Conservation (phyloP, 108 stramenopile species). For the Skeletonema potamos region DNA sequence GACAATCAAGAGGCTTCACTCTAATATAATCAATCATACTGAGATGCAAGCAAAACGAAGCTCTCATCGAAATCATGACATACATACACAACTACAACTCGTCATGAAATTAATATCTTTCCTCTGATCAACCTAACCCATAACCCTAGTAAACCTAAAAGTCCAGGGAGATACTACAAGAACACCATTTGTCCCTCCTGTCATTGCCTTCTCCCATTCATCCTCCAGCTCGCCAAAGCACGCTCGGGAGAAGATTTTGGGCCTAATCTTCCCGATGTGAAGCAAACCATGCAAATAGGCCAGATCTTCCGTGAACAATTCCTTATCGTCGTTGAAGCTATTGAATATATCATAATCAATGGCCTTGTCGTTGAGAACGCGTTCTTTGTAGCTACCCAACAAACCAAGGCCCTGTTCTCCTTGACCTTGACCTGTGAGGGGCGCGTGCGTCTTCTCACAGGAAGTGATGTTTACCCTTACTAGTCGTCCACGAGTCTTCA, state of each 20-base stretch:
- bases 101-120: too few species aligned
- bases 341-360: background rate
- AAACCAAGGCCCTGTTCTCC: background rate
- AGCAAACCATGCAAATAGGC: background rate
- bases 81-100: too few species aligned
- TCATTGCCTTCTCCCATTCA: conserved; percentile 53
- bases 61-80: too few species aligned
- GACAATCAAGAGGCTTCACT: too few species aligned
- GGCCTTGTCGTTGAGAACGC: background rate
- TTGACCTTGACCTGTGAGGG: conserved; percentile 10
- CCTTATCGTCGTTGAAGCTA: background rate
- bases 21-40: too few species aligned
- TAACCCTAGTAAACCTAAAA: too few species aligned
- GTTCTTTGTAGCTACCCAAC: background rate
- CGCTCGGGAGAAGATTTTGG: conserved; percentile 59
- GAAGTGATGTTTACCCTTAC: background rate
- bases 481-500: background rate
- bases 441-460: background rate
- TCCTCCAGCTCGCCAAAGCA: conserved; percentile 56
- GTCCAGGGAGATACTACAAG: conserved; percentile 68
- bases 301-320: background rate
- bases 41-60: too few species aligned
- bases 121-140: too few species aligned
- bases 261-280: conserved; percentile 45
- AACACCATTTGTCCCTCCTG: conserved; percentile 31